These are phyloP conservation scores for Mycosarcoma maydis DNA, from an alignment of 1,284 basidiomycete genomes.

Conservation along the genomic window DNA sequence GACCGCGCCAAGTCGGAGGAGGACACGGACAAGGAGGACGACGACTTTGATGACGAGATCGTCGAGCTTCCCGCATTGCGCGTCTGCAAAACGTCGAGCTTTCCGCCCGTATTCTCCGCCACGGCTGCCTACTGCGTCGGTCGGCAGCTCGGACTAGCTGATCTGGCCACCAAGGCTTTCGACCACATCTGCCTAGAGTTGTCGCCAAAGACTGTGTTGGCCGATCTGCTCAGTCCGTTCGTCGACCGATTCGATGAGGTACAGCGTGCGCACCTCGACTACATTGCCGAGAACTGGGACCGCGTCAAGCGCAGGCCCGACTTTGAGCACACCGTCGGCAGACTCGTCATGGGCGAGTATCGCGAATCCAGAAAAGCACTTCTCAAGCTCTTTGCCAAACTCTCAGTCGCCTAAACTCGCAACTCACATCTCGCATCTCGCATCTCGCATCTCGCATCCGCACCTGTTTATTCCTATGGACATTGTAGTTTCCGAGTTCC, in stretches of 20 bases:
- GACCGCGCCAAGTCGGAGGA: conserved; percentile 17
- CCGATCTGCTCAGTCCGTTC: conserved; percentile 52
- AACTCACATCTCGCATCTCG: no score
- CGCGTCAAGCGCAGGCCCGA: conserved; percentile 53
- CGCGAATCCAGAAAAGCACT: conserved; percentile 47
- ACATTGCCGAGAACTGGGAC: conserved; percentile 51
- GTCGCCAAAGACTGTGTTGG: conserved; percentile 46
- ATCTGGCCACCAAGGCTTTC: conserved; percentile 47
- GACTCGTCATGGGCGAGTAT: conserved; percentile 48
- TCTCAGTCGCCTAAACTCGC: conserved; percentile 14
- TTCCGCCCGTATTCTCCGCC: conserved; percentile 49
- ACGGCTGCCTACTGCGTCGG: conserved; percentile 55
- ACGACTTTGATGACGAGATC: conserved; percentile 5
- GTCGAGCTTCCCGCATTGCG: neutral
- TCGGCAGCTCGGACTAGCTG: conserved; percentile 48
- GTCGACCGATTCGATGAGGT: conserved; percentile 55
- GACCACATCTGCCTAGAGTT: conserved; percentile 48
- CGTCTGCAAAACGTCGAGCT: conserved; percentile 29
- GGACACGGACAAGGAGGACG: conserved; percentile 11
- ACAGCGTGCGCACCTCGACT: conserved; percentile 54
- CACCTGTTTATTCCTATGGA: no score
- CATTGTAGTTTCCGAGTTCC: no score
- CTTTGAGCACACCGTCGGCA: conserved; percentile 46
- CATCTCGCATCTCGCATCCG: no score
- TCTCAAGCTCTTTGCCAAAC: conserved; percentile 55